phyloP scores from a whole-genome alignment of 768 basidiomycete genomes.

The Pisolithus orientalis region DNA sequence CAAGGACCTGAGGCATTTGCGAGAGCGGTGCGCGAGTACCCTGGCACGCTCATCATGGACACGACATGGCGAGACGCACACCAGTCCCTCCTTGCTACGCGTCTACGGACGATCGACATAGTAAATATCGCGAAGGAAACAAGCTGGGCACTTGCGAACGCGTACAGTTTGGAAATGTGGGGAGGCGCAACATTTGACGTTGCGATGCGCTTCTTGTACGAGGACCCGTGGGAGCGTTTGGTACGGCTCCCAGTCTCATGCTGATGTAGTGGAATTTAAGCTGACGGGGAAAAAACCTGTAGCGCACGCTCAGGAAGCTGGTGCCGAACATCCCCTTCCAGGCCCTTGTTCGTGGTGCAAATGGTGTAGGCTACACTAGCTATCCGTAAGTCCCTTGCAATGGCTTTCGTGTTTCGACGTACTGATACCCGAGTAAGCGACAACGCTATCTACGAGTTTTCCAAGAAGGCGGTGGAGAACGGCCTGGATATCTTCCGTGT shows the following conservation, averaged over 20 bases:
- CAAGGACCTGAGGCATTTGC: slow-evolving; percentile 97
- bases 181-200: slow-evolving; percentile 99
- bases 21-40: slow-evolving; percentile 94
- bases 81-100: slow-evolving; percentile 94
- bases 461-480: slow-evolving; percentile 99
- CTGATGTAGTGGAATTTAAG: neutral
- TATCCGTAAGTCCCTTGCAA: slow-evolving; percentile 66
- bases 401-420: neutral
- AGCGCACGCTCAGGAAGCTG: slow-evolving; percentile 89
- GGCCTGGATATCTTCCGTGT: slow-evolving; percentile 99
- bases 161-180: slow-evolving; percentile 98
- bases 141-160: slow-evolving; percentile 88
- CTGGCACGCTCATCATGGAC: slow-evolving; percentile 94
- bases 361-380: slow-evolving; percentile 97
- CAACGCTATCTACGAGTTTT: slow-evolving; percentile 99
- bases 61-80: slow-evolving; percentile 99
- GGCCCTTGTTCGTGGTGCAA: slow-evolving; percentile 96
- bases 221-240: slow-evolving; percentile 98
- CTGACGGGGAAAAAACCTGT: slow-evolving; percentile 7
- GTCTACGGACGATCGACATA: slow-evolving; percentile 94
- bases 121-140: slow-evolving; percentile 98
- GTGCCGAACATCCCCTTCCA: slow-evolving; percentile 99
- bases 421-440: slow-evolving; percentile 45
- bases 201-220: slow-evolving; percentile 98
- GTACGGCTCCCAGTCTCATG: slow-evolving; percentile 35